A percentile compares a stretch with the other conserved stretches of the same genome.
Evolutionary conservation across 1,284 basidiomycete genomes (phyloP).

Genomic region (Lignosus rhinocerotis): DNA sequence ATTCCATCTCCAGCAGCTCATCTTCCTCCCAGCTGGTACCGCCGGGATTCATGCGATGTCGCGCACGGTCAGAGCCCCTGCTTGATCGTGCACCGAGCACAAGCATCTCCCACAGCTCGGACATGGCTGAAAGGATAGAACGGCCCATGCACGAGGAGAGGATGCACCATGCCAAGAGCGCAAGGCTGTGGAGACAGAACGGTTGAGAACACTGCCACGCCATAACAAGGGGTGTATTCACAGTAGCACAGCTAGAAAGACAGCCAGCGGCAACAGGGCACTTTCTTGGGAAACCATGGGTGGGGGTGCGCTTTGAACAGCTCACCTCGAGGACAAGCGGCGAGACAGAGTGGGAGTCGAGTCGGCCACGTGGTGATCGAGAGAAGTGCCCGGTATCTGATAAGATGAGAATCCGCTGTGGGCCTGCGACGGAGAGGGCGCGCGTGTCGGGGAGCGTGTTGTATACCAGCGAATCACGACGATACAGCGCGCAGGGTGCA

Average conservation of each 20-base stretch:
- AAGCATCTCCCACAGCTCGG: slow-evolving; percentile 46
- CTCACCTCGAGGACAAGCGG: slow-evolving; percentile 1
- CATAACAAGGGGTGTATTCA: slow-evolving; percentile 29
- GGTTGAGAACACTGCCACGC: slow-evolving; percentile 10
- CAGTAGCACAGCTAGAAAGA: slow-evolving; percentile 47
- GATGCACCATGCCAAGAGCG: slow-evolving; percentile 60
- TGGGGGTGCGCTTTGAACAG: slow-evolving; percentile 1
- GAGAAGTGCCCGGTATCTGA: slow-evolving; percentile 13
- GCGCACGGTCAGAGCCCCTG: slow-evolving; percentile 27
- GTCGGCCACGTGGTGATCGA: slow-evolving; percentile 16
- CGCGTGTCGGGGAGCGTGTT: slow-evolving; percentile 3
- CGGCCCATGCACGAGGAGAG: slow-evolving; percentile 65
- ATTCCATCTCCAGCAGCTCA: slow-evolving; percentile 64
- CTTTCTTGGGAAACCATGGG: slow-evolving; percentile 21
- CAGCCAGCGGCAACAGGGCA: slow-evolving; percentile 28
- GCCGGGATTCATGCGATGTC: slow-evolving; percentile 29
- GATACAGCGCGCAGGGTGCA: neutral
- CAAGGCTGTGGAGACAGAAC: slow-evolving; percentile 39
- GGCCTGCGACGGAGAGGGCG: neutral
- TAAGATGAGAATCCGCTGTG: slow-evolving; percentile 20
- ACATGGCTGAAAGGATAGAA: slow-evolving; percentile 43
- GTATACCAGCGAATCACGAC: neutral
- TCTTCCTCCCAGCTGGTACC: slow-evolving; percentile 38
- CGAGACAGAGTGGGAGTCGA: slow-evolving; percentile 1
- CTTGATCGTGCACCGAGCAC: slow-evolving; percentile 34